Evolutionary conservation across 2,329 filamentous ascomycete species (phyloP).

Genomic region (Trichoderma atroviride): DNA sequence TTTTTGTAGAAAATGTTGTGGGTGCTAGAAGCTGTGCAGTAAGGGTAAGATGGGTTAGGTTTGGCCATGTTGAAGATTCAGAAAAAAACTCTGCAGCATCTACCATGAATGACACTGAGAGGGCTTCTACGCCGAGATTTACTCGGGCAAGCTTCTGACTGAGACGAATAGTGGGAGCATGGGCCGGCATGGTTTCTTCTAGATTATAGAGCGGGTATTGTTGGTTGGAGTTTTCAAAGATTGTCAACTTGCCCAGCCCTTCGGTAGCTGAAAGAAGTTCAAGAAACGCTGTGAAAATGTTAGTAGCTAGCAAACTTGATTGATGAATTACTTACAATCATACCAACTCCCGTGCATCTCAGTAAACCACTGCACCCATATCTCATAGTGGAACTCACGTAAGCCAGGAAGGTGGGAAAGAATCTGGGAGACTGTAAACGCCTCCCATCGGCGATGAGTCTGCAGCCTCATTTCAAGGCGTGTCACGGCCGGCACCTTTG

Average conservation of each 20-base stretch:
- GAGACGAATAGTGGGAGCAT: constrained; percentile 31
- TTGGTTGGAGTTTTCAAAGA: constrained; percentile 44
- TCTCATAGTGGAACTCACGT: constrained; percentile 44
- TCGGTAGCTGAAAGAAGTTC: constrained; percentile 33
- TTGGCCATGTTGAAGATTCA: constrained; percentile 36
- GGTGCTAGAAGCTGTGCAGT: constrained; percentile 37
- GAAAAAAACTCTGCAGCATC: constrained; percentile 40
- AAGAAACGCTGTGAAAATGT: constrained; percentile 33
- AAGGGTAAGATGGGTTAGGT: constrained; percentile 38
- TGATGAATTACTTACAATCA: constrained; percentile 22
- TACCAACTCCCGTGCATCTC: constrained; percentile 37
- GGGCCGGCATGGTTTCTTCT: constrained; percentile 23
- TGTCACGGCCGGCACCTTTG: constrained; percentile 13
- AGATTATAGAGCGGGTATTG: constrained; percentile 31
- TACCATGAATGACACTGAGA: constrained; percentile 40
- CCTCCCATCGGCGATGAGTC: constrained; percentile 42
- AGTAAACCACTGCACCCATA: constrained; percentile 42
- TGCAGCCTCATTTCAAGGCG: constrained; percentile 34
- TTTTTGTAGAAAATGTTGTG: constrained; percentile 29
- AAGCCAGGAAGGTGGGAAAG: constrained; percentile 41
- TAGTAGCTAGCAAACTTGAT: neutral
- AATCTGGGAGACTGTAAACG: constrained; percentile 38
- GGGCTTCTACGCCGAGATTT: constrained; percentile 35
- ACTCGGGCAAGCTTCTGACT: constrained; percentile 36
- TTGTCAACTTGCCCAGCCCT: constrained; percentile 35